Evolutionary conservation across 768 basidiomycete genomes (phyloP).

Genomic region (Auriscalpium vulgare): DNA sequence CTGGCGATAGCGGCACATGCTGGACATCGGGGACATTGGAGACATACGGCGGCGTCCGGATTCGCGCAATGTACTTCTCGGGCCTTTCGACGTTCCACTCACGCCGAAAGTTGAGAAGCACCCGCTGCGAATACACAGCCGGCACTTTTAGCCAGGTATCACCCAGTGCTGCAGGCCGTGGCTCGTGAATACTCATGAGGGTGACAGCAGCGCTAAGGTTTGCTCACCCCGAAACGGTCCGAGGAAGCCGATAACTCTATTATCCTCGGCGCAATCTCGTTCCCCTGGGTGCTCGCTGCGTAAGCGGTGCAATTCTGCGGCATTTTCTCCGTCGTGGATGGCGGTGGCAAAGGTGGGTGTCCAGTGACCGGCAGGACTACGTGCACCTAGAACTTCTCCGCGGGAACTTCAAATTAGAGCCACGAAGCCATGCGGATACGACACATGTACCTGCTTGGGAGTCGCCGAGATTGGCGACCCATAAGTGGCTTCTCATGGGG

Average conservation of each 20-base stretch:
- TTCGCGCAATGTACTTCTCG: constrained; percentile 25
- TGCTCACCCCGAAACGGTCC: constrained; percentile 67
- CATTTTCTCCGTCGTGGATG: constrained; percentile 65
- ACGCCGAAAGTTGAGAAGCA: constrained; percentile 28
- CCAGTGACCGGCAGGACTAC: constrained; percentile 44
- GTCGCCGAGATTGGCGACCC: constrained; percentile 78
- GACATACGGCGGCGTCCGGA: constrained; percentile 39
- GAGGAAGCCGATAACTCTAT: constrained; percentile 67
- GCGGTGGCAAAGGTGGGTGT: constrained; percentile 51
- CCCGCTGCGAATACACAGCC: constrained; percentile 21
- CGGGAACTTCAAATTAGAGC: neutral
- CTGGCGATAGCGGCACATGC: constrained; percentile 25
- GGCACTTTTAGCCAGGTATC: constrained; percentile 32
- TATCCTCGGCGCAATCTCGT: constrained; percentile 55
- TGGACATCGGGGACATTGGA: constrained; percentile 34
- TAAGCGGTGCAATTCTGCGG: constrained; percentile 57
- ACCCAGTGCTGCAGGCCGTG: constrained; percentile 23
- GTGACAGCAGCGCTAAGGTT: constrained; percentile 11
- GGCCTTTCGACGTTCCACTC: constrained; percentile 27
- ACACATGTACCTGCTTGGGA: constrained; percentile 60
- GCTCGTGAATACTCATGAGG: neutral
- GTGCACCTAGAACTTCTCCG: constrained; percentile 36
- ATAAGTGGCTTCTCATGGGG: constrained; percentile 58
- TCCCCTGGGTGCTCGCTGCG: constrained; percentile 60
- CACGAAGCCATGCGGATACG: neutral